Percentiles rank a stretch among this genome's conserved stretches.
These are phyloP conservation scores for Diutina scorzettiae DNA, from an alignment of 1,139 yeast genomes.

Conservation along the genomic window DNA sequence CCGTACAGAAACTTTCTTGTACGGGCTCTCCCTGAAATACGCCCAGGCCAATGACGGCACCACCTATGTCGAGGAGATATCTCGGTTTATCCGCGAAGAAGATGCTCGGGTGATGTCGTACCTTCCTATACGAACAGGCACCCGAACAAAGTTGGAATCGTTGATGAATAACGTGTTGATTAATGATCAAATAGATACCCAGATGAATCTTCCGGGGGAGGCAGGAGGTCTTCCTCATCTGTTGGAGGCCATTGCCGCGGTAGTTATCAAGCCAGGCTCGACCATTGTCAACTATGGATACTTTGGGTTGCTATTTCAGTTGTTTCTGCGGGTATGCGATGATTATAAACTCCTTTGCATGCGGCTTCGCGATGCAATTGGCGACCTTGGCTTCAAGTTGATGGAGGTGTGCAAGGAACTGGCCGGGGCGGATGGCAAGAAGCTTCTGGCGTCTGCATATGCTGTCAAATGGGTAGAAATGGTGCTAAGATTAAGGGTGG, in stretches of 20 bases:
- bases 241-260: not conserved
- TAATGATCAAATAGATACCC: constrained; percentile 40
- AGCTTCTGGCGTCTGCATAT: not conserved
- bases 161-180: constrained; percentile 55
- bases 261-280: not conserved
- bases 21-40: constrained; percentile 31
- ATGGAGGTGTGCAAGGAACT: not conserved
- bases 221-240: not conserved
- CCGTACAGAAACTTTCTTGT: constrained; percentile 47
- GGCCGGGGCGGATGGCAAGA: not conserved
- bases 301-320: not conserved
- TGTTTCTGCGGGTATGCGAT: not conserved
- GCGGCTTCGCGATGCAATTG: not conserved
- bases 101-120: constrained; percentile 42
- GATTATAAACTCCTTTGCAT: not conserved
- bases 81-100: constrained; percentile 46
- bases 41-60: constrained; percentile 27
- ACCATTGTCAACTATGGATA: not conserved
- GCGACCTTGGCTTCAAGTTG: not conserved
- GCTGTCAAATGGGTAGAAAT: constrained; percentile 52
- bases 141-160: constrained; percentile 41
- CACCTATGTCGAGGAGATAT: constrained; percentile 41
- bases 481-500: constrained; percentile 42
- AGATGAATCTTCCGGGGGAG: constrained; percentile 25
- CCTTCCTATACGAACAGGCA: constrained; percentile 37